A percentile compares a stretch with the other conserved stretches of the same genome.
These are phyloP conservation scores for Solanum chmielewskii DNA, from an alignment of 257 asterid species.

Conservation along the genomic window DNA sequence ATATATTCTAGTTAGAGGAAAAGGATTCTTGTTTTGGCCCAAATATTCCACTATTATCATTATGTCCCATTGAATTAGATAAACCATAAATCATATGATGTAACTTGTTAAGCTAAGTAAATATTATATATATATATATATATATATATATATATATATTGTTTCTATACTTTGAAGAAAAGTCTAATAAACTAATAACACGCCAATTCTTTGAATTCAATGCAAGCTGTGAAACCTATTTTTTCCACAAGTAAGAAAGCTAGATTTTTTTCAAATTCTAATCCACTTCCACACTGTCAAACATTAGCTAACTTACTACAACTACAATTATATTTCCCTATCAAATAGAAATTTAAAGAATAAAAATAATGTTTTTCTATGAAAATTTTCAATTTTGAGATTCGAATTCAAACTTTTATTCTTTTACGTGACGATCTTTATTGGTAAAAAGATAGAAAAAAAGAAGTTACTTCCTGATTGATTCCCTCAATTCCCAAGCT, in stretches of 20 bases:
- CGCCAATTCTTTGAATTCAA: neutral
- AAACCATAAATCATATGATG: neutral
- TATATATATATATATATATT: neutral
- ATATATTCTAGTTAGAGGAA: neutral
- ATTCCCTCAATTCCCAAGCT: neutral
- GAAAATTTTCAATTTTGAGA: neutral
- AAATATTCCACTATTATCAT: neutral
- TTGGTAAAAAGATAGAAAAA: neutral
- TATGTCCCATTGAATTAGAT: neutral
- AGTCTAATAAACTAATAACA: neutral
- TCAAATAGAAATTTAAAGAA: neutral
- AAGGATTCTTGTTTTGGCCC: neutral
- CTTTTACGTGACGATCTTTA: neutral
- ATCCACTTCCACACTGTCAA: neutral
- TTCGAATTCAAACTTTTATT: neutral
- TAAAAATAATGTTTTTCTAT: neutral
- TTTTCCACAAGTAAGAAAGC: neutral
- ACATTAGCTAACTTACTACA: neutral
- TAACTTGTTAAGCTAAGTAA: neutral
- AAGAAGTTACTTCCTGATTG: neutral
- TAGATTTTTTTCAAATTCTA: neutral
- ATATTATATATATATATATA: neutral
- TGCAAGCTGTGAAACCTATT: neutral
- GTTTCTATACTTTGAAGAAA: neutral
- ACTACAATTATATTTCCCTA: neutral